Conservation (phyloP, 371 early-diverging fungal genomes). For the Mortierella sp. region DNA sequence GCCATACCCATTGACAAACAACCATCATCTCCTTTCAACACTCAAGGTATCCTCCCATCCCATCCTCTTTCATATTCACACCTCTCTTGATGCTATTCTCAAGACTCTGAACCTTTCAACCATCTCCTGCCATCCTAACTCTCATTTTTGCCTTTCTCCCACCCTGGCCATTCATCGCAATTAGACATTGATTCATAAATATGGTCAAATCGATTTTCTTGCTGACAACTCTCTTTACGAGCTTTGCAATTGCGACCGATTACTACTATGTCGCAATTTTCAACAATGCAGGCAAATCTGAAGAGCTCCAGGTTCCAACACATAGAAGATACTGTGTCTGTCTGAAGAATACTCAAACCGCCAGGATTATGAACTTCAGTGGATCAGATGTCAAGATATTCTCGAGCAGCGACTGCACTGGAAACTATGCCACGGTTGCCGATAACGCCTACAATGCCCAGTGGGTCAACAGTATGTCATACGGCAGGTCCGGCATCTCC, state of each 20-base stretch:
- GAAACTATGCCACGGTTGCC: slow-evolving; percentile 19
- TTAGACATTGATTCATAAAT: neutral
- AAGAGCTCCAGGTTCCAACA: neutral
- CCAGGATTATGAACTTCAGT: slow-evolving; percentile 21
- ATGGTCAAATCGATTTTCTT: slow-evolving; percentile 9
- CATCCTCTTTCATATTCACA: neutral
- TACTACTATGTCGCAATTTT: neutral
- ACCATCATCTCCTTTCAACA: neutral
- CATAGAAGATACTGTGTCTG: slow-evolving; percentile 16
- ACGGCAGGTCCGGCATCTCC: slow-evolving; percentile 20
- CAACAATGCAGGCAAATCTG: slow-evolving; percentile 16
- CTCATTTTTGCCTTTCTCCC: neutral
- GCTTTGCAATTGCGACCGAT: slow-evolving; percentile 7
- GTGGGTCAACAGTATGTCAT: slow-evolving; percentile 28
- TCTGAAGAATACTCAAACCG: slow-evolving; percentile 21
- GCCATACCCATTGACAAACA: neutral
- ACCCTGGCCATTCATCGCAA: neutral
- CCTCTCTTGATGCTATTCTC: neutral
- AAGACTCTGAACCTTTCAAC: neutral
- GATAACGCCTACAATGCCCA: slow-evolving; percentile 18
- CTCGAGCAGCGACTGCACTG: slow-evolving; percentile 26
- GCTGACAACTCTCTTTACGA: slow-evolving; percentile 9
- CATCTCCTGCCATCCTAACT: neutral
- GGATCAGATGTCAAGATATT: slow-evolving; percentile 21
- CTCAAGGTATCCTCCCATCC: neutral